A percentile compares a stretch with the other conserved stretches of the same genome.
These are phyloP conservation scores for Candida montana DNA, from an alignment of 805 yeast species.

Conservation along the genomic window DNA sequence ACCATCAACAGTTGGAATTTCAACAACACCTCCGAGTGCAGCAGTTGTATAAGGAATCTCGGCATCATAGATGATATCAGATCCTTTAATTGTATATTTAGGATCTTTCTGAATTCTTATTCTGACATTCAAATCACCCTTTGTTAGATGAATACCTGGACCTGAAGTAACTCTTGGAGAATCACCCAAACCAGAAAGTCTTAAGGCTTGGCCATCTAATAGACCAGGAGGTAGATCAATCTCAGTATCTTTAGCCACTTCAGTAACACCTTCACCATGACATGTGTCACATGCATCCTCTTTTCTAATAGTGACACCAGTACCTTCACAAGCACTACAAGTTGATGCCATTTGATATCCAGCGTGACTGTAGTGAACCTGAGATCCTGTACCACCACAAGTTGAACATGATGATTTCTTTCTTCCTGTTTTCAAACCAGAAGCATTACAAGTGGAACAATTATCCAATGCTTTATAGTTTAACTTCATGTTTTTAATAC, in stretches of 20 bases:
- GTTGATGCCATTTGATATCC: conserved; percentile 97
- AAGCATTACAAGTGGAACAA: conserved; percentile 77
- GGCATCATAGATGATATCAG: conserved; percentile 58
- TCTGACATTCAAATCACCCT: conserved; percentile 86
- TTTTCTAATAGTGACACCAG: conserved; percentile 71
- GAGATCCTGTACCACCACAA: conserved; percentile 93
- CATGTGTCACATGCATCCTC: conserved; percentile 73
- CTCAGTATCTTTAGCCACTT: conserved; percentile 60
- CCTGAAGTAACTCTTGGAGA: conserved; percentile 76
- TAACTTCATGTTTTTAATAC: conserved; percentile 57
- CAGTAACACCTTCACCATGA: conserved; percentile 84
- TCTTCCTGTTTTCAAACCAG: conserved; percentile 76
- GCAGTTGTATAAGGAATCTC: conserved; percentile 93
- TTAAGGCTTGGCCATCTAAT: conserved; percentile 76
- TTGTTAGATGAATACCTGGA: conserved; percentile 57
- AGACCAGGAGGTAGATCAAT: conserved; percentile 88
- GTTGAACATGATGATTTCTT: conserved; percentile 73
- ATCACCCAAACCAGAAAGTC: conserved; percentile 87
- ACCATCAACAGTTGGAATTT: conserved; percentile 89
- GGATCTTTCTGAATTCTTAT: conserved; percentile 74
- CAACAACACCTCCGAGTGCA: conserved; percentile 85
- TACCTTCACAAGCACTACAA: conserved; percentile 81
- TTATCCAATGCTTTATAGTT: conserved; percentile 68
- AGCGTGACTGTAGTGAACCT: conserved; percentile 77
- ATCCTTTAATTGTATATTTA: conserved; percentile 58